phyloP scores from a whole-genome alignment of 352 stramenopile species.

The Globisporangium yorkense region DNA sequence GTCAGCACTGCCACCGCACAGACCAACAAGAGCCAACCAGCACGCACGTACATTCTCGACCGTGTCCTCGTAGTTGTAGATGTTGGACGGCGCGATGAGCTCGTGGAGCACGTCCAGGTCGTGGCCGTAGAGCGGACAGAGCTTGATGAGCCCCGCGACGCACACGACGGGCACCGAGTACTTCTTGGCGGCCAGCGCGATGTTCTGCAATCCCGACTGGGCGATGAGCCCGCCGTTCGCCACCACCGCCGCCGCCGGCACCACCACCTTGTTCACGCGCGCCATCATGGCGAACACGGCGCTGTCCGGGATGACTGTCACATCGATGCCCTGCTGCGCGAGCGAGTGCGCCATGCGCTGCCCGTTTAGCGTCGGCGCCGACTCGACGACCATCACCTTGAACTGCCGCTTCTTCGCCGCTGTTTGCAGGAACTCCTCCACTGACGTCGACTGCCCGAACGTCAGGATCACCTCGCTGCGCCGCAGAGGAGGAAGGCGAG shows the following conservation, averaged over 20 bases:
- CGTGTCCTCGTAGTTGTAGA: constrained; percentile 89
- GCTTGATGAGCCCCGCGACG: constrained; percentile 96
- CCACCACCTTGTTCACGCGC: constrained; percentile 96
- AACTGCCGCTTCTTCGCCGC: constrained; percentile 92
- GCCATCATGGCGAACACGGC: constrained; percentile 98
- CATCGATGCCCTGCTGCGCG: constrained; percentile 88
- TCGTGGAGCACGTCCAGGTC: constrained; percentile 95
- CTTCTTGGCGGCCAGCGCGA: constrained; percentile 93
- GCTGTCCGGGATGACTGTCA: constrained; percentile 96
- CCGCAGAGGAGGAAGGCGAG: background rate
- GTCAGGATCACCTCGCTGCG: constrained; percentile 93
- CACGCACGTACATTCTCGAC: constrained; percentile 68
- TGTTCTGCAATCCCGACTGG: constrained; percentile 93
- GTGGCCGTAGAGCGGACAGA: constrained; percentile 97
- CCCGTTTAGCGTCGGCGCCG: constrained; percentile 89
- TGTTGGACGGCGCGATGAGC: constrained; percentile 80
- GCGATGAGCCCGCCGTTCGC: constrained; percentile 97
- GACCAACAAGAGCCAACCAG: background rate
- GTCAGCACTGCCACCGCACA: too few relatives aligned
- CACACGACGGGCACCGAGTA: constrained; percentile 97
- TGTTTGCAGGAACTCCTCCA: constrained; percentile 89
- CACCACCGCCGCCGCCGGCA: constrained; percentile 94
- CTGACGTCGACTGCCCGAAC: constrained; percentile 90
- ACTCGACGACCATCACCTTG: constrained; percentile 94
- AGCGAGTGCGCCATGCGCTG: constrained; percentile 82